Evolutionary conservation across 331 rosid genomes (phyloP).

Genomic region (Acacia pycnantha): DNA sequence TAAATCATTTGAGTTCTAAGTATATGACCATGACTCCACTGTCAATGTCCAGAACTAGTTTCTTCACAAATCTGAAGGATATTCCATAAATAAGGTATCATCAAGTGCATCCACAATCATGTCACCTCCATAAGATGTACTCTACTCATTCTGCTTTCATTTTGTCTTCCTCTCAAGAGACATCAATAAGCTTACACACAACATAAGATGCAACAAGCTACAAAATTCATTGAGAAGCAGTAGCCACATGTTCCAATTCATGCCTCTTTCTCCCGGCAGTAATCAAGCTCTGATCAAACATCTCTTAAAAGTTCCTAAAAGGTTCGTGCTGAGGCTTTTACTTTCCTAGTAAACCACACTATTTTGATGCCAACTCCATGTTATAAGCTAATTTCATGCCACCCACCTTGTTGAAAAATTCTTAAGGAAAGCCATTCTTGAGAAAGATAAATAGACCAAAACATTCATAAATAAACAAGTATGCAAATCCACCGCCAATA

Average conservation of each 20-base stretch:
- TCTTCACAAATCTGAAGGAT: not conserved
- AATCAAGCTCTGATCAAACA: conserved; percentile 5
- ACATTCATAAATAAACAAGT: not conserved
- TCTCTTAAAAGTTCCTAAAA: not conserved
- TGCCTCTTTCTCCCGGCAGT: not conserved
- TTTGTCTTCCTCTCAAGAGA: not conserved
- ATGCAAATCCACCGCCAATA: not conserved
- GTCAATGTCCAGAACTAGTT: not conserved
- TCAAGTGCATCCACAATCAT: conserved; percentile 17
- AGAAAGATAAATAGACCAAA: not conserved
- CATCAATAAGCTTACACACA: conserved; percentile 19
- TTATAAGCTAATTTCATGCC: not conserved
- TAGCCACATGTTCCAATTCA: conserved; percentile 7
- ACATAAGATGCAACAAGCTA: not conserved
- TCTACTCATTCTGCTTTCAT: conserved; percentile 7
- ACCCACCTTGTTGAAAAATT: not conserved
- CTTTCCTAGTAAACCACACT: not conserved
- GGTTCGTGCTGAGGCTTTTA: not conserved
- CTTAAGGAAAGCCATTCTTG: not conserved
- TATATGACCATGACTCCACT: not conserved
- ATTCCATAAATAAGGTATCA: conserved; percentile 12
- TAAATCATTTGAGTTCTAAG: not conserved
- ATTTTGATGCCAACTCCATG: not conserved
- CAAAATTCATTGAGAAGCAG: conserved; percentile 16
- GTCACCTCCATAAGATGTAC: not conserved